Base-by-base conservation (phyloP, 2,329 filamentous ascomycete species). In the Neofusicoccum sp. region DNA sequence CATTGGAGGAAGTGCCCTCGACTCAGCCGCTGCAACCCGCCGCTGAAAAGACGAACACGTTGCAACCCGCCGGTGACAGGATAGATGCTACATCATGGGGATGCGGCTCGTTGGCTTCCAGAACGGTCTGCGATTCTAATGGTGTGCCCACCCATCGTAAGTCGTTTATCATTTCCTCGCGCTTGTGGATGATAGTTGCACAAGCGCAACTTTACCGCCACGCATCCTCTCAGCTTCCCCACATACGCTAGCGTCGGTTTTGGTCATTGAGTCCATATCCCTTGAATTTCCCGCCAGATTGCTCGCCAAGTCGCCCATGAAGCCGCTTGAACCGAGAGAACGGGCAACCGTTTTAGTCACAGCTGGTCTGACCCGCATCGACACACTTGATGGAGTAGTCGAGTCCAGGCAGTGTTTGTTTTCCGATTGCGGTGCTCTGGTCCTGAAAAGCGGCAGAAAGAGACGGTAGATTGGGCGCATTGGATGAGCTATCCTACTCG, bases 231-330 rank as follows among this genome's bases (percentile, higher is more conserved):
- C 30, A 44, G 33, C 31, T 61, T 43, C 62, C 62, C 62, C 62
- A 63, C 62, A 63, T 63, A 63, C 62, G 62, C 62, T 61, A 63
- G 53, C 26, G 36, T 40, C 59, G 24, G 31, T 48, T 57, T 44
- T 58, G 61, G 61, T 51, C 34, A 63, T 58, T 48, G 31, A 41
- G 49, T 63, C 58, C 58, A 45, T 45, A 4, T 45, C 24, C 36
- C 12, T 16, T 40, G 36, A 28, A 40, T 47, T 33, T 24, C n/a
- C 30, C 12, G 30, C n/a, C 48, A 14, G n/a, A 20, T 36, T 36
- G 12, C 48, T 31, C 30, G 16, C 24, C 48, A 11, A 34, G 9
- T 33, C n/a, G n/a, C n/a, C n/a, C n/a, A n/a, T n/a, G n/a, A n/a
- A n/a, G n/a, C 28, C 16, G 9, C 48, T 14, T 11, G 14, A 6